Base-by-base conservation (phyloP, 1,139 yeast species). In the Lodderomyces metapsilosis region DNA sequence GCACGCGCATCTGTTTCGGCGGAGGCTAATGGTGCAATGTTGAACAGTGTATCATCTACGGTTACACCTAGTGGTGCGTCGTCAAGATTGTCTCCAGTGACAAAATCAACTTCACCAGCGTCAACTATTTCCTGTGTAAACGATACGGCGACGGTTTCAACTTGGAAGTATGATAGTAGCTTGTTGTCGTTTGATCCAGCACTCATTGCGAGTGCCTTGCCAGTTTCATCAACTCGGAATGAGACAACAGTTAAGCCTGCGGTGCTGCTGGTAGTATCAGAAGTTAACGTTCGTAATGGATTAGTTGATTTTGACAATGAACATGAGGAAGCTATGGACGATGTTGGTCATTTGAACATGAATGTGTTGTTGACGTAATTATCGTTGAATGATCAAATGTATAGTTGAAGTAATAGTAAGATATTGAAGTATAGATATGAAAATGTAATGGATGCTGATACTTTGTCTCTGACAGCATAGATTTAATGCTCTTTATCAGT, bases 321-420 rank as follows among this genome's bases (percentile, higher is more conserved):
- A 4, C 40, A 42, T 3, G 41, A 44, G 21, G 42, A 40, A 25
- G 42, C 45, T 15, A 44, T 44, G 47, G 47, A 44, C 22, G 47
- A 44, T 37, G 42, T 44, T 4, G 47, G 45, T 6, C 47, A 42
- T 30, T 38, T 33, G 8, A 44, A 44, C 23, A 36, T 40, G 35
- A 44, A 44, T 30, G 43, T 43, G 10, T 33, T 33, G 18, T 33
- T 33, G 24, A 21, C 36, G 8, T 24, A 24, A 11, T 11, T 24
- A 8, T 8, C n/a, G n/a, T n/a, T n/a, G n/a, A n/a, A 25, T n/a
- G 16, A 23, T 4, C 25, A 23, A n/a, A n/a, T n/a, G n/a, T n/a
- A n/a, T n/a, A n/a, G n/a, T n/a, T n/a, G n/a, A n/a, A n/a, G n/a
- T n/a, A n/a, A n/a, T n/a, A n/a, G n/a, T n/a, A n/a, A n/a, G n/a